Evolutionary conservation across 73 alveolate genomes (phyloP).

Genomic region (Paramecium sexaurelia): DNA sequence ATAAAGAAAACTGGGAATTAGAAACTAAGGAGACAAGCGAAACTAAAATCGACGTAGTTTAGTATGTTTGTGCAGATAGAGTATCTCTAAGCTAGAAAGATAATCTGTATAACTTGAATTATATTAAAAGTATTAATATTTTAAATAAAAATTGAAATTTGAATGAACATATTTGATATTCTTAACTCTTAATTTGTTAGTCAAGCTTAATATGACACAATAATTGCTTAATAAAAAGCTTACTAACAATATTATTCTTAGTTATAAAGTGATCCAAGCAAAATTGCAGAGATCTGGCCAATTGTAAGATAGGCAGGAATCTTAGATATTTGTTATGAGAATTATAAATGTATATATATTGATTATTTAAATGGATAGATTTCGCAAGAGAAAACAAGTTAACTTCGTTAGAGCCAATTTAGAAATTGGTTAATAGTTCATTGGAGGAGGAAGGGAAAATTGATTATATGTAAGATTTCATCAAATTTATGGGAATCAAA

Average conservation of each 20-base stretch:
- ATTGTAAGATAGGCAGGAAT: constrained; percentile 35
- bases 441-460: not conserved
- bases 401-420: not conserved
- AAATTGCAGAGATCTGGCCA: constrained; percentile 20
- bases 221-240: not conserved
- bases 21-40: not conserved
- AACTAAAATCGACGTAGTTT: not conserved
- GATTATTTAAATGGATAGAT: not conserved
- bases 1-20: not conserved
- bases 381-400: constrained; percentile 16
- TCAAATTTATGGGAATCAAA: constrained; percentile 27
- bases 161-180: constrained; percentile 37
- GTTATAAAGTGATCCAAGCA: not conserved
- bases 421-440: not conserved
- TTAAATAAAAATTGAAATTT: not conserved
- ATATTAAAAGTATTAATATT: not conserved
- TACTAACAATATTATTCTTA: not conserved
- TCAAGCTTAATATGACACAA: constrained; percentile 27
- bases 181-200: constrained; percentile 44
- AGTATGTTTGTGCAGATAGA: not conserved
- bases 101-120: not conserved
- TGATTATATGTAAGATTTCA: constrained; percentile 13
- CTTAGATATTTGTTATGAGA: not conserved
- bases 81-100: no score
- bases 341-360: not conserved